A percentile compares a stretch with the other conserved stretches of the same genome.
These are phyloP conservation scores for Vitis rotundifolia DNA, from an alignment of 164 flowering plant genomes.

Conservation along the genomic window DNA sequence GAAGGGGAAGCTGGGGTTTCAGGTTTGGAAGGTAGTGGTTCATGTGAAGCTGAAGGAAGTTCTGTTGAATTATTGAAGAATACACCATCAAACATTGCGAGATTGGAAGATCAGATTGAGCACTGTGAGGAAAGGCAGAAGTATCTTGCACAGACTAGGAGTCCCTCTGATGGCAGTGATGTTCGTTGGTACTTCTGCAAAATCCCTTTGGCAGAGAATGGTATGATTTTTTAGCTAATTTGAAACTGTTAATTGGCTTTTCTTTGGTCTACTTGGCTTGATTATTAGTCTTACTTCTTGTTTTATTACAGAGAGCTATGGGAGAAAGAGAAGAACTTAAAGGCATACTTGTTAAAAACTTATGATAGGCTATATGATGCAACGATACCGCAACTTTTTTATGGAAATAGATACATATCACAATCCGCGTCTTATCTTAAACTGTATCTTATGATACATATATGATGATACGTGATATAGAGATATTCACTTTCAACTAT, in stretches of 20 bases:
- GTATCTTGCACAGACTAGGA: conserved; percentile 82
- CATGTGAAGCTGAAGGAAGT: conserved; percentile 33
- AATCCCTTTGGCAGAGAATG: conserved; percentile 69
- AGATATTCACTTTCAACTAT: too few species aligned
- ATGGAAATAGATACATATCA: too few species aligned
- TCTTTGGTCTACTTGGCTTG: neutral
- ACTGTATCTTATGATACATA: too few species aligned
- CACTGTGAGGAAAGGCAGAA: conserved; percentile 74
- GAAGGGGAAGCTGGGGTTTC: conserved; percentile 13
- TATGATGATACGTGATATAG: too few species aligned
- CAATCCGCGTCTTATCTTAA: too few species aligned
- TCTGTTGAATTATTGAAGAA: conserved; percentile 76
- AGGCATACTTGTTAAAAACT: too few species aligned
- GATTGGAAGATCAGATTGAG: conserved; percentile 85
- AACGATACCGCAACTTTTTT: too few species aligned
- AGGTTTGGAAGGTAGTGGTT: conserved; percentile 6
- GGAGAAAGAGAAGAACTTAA: too few species aligned
- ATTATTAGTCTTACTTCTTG: neutral
- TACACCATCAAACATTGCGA: conserved; percentile 87
- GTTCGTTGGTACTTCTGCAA: conserved; percentile 94
- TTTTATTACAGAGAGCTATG: neutral
- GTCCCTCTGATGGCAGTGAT: conserved; percentile 92
- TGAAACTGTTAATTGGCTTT: neutral
- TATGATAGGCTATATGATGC: too few species aligned
- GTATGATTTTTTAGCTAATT: conserved; percentile 33